Conservation (phyloP, 2,329 filamentous ascomycete species). For the Verticillium nubilum region DNA sequence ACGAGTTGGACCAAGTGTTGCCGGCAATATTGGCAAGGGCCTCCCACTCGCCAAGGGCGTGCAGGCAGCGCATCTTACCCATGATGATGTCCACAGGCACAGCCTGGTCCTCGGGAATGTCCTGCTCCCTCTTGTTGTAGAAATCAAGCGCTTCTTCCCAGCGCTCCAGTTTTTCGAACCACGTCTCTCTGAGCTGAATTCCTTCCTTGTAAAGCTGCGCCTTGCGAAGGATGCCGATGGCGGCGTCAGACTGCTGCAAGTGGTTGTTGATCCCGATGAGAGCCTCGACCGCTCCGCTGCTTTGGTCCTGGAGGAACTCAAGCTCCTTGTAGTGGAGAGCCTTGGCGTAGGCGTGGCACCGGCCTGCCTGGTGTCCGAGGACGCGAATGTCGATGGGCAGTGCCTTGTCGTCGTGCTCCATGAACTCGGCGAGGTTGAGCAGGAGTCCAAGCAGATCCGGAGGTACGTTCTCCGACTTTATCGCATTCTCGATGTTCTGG, state of each 20-base stretch:
- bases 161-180: conserved; percentile 96
- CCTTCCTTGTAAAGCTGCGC: conserved; percentile 90
- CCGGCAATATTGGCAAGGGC: conserved; percentile 81
- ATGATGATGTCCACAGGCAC: conserved; percentile 90
- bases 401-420: conserved; percentile 99
- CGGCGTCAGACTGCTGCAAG: conserved; percentile 95
- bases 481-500: conserved; percentile 88
- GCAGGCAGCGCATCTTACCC: conserved; percentile 98
- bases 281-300: conserved; percentile 89
- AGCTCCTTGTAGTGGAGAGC: conserved; percentile 98
- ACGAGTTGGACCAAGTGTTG: conserved; percentile 89
- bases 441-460: conserved; percentile 92
- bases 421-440: conserved; percentile 96
- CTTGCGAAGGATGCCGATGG: conserved; percentile 94
- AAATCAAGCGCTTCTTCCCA: conserved; percentile 96
- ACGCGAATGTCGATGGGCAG: conserved; percentile 95
- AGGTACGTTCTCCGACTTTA: conserved; percentile 91
- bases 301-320: conserved; percentile 97
- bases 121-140: conserved; percentile 79
- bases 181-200: conserved; percentile 93
- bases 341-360: conserved; percentile 97
- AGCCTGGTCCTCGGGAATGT: conserved; percentile 51
- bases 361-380: conserved; percentile 87
- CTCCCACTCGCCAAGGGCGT: conserved; percentile 97
- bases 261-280: conserved; percentile 99